phyloP scores from a whole-genome alignment of 768 basidiomycete genomes.

The Pisolithus microcarpus region DNA sequence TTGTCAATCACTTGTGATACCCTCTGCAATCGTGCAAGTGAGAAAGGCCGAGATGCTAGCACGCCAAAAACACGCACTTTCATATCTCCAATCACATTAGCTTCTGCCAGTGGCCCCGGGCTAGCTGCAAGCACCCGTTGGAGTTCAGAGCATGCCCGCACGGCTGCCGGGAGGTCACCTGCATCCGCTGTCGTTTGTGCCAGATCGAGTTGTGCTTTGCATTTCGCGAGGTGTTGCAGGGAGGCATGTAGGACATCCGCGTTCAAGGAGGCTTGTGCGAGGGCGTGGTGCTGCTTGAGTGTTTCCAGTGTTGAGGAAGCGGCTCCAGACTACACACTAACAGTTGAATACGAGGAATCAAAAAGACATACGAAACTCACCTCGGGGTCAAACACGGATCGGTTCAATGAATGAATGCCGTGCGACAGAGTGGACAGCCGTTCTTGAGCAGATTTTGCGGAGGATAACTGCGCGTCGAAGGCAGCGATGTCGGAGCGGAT shows the following conservation, averaged over 20 bases:
- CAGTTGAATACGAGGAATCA: constrained; percentile 6
- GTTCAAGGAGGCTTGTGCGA: constrained; percentile 59
- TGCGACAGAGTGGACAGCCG: constrained; percentile 44
- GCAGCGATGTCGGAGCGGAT: constrained; percentile 56
- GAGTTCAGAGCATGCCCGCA: constrained; percentile 36
- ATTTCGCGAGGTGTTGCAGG: constrained; percentile 49
- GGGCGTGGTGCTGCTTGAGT: constrained; percentile 51
- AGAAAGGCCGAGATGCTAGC: neutral
- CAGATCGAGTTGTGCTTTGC: constrained; percentile 38
- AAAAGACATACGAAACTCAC: constrained; percentile 33
- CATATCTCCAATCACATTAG: constrained; percentile 48
- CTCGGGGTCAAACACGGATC: constrained; percentile 50
- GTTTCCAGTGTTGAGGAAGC: constrained; percentile 49
- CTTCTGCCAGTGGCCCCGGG: constrained; percentile 45
- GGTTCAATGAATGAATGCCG: constrained; percentile 47
- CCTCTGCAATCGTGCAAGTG: constrained; percentile 32
- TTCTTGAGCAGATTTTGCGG: constrained; percentile 58
- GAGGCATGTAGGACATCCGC: constrained; percentile 43
- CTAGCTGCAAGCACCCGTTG: constrained; percentile 38
- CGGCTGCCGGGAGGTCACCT: constrained; percentile 62
- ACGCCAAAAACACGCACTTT: constrained; percentile 40
- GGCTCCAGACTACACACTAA: constrained; percentile 52
- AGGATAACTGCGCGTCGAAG: constrained; percentile 57
- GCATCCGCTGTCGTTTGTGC: constrained; percentile 41
- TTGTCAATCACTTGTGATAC: constrained; percentile 49